These are phyloP conservation scores for Nyssa sinensis DNA, from an alignment of 148 eudicot species.

Conservation along the genomic window DNA sequence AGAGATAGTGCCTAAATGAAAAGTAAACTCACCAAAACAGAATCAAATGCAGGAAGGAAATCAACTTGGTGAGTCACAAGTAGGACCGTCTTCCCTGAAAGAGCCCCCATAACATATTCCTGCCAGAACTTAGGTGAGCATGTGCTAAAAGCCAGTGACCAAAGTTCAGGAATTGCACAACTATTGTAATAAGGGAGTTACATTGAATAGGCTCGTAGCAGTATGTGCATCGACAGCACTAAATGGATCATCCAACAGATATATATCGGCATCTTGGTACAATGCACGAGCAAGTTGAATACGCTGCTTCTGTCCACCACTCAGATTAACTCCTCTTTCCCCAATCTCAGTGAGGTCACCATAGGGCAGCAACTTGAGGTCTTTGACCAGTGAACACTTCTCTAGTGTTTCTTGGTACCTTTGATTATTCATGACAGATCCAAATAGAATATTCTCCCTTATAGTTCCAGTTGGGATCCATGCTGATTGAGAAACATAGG, in stretches of 20 bases:
- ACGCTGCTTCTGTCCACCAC: conserved; percentile 30
- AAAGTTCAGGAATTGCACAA: not conserved
- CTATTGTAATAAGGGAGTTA: not conserved
- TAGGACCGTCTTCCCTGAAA: conserved; percentile 20
- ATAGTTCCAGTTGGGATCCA: conserved; percentile 30
- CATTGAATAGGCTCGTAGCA: conserved; percentile 26
- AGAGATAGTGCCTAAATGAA: not conserved
- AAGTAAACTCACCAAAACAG: conserved; percentile 17
- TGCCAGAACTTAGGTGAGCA: not conserved
- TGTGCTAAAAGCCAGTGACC: not conserved
- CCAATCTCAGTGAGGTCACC: conserved; percentile 27
- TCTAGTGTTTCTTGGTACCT: conserved; percentile 26
- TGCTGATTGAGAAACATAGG: conserved; percentile 26
- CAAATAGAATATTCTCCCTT: conserved; percentile 25
- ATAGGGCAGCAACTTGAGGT: conserved; percentile 26
- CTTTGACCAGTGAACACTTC: conserved; percentile 23
- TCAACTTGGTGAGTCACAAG: conserved; percentile 30
- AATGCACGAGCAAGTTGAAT: conserved; percentile 29
- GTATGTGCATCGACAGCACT: conserved; percentile 33
- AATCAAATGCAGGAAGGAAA: conserved; percentile 22
- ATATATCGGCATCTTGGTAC: conserved; percentile 26
- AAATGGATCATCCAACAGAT: conserved; percentile 30
- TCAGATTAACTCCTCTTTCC: conserved; percentile 30
- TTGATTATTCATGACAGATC: conserved; percentile 15
- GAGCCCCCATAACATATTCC: conserved; percentile 25